These are phyloP conservation scores for Thymus mandschuricus DNA, from an alignment of 257 asterid genomes.

Conservation along the genomic window DNA sequence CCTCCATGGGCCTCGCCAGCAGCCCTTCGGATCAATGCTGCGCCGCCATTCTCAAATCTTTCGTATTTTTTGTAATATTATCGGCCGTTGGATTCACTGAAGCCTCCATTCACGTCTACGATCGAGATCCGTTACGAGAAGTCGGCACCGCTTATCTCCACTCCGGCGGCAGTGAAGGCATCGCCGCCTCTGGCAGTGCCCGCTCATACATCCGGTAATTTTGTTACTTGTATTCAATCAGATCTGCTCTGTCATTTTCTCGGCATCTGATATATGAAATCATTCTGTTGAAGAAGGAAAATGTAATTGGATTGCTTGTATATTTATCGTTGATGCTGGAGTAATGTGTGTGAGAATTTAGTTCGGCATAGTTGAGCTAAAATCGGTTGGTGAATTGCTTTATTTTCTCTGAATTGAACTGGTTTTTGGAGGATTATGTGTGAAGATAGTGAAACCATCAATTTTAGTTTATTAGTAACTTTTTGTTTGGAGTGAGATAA, in stretches of 20 bases:
- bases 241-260: constrained; percentile 41
- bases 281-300: constrained; percentile 12
- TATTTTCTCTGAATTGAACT: constrained; percentile 8
- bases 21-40: constrained; percentile 44
- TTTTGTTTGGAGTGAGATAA: constrained; percentile 25
- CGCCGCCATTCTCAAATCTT: constrained; percentile 41
- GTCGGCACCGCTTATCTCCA: constrained; percentile 93
- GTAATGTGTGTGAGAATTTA: constrained; percentile 9
- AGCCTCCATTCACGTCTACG: constrained; percentile 85
- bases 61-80: constrained; percentile 34
- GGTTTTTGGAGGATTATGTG: constrained; percentile 13
- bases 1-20: constrained; percentile 60
- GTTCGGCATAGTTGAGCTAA: constrained; percentile 27
- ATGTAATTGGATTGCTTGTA: constrained; percentile 6
- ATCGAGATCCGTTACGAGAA: constrained; percentile 85
- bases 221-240: constrained; percentile 25
- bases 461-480: background rate
- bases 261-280: constrained; percentile 23
- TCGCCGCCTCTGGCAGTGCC: constrained; percentile 54
- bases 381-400: constrained; percentile 26
- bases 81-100: constrained; percentile 59
- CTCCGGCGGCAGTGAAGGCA: constrained; percentile 98
- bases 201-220: constrained; percentile 84
- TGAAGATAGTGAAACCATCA: constrained; percentile 1
- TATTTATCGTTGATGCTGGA: background rate